phyloP scores from a whole-genome alignment of 352 stramenopile species.

The Phytophthora macrochlamydospora region DNA sequence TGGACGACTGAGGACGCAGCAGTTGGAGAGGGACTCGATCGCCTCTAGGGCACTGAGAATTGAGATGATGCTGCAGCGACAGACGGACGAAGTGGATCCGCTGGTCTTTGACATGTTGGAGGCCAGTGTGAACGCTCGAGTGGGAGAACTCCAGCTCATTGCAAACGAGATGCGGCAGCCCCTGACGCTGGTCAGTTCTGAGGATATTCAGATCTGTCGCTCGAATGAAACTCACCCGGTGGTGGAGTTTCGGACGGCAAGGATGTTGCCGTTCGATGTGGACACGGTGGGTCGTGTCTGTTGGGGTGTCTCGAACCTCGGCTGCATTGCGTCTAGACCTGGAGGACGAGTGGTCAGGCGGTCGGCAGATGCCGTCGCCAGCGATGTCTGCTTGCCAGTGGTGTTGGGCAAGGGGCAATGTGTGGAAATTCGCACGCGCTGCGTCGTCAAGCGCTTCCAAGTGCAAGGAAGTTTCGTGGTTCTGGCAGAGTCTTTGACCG shows the following conservation, averaged over 20 bases:
- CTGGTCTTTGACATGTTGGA: slow-evolving; percentile 25
- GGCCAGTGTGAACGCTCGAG: slow-evolving; percentile 17
- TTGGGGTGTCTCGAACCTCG: slow-evolving; percentile 14
- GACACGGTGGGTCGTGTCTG: slow-evolving; percentile 19
- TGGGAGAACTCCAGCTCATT: slow-evolving; percentile 10
- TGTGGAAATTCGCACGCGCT: slow-evolving; percentile 23
- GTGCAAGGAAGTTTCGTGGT: slow-evolving; percentile 23
- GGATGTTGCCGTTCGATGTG: slow-evolving; percentile 21
- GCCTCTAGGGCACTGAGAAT: slow-evolving; percentile 18
- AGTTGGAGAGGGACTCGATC: slow-evolving; percentile 12
- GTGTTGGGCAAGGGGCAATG: slow-evolving; percentile 21
- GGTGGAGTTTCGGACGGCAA: slow-evolving; percentile 16
- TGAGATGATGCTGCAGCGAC: slow-evolving; percentile 13
- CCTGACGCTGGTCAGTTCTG: slow-evolving; percentile 9
- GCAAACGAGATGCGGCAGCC: slow-evolving; percentile 10
- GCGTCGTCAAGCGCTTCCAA: slow-evolving; percentile 20
- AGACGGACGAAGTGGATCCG: slow-evolving; percentile 1
- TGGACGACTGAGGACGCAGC: slow-evolving; percentile 1
- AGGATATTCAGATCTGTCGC: slow-evolving; percentile 24
- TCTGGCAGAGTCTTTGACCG: slow-evolving; percentile 23
- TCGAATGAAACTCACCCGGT: slow-evolving; percentile 16
- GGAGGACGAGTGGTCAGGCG: slow-evolving; percentile 10
- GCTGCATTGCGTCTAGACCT: slow-evolving; percentile 8
- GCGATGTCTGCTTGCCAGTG: slow-evolving; percentile 23
- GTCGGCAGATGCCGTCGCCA: slow-evolving; percentile 15